Evolutionary conservation across 1,284 basidiomycete species (phyloP), one percentile per base, ranked within the genome.

Genomic region (Boletellus deceptivus): DNA sequence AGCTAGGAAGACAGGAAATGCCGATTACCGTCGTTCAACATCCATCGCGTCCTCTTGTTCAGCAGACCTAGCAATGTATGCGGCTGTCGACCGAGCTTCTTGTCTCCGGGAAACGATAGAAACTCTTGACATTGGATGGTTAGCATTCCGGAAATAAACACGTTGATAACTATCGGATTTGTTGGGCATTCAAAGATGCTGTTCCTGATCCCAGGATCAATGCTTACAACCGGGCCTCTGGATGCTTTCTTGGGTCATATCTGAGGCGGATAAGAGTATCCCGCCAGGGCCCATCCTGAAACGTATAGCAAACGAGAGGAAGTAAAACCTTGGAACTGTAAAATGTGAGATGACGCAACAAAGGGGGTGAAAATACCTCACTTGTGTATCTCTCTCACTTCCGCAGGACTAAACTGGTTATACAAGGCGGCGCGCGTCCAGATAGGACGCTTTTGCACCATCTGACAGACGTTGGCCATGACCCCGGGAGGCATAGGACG

Each of bases 241-340:
- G 75, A 55, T 91, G 79, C 55, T 76, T 75, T 43, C 94, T 76
- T 11, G 95, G 94, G 65, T 99, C 96, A 65, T 96, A 98, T 3
- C 87, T 86, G 52, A 93, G 89, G 39, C 84, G 81, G 24, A 98
- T 80, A 42, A 96, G 77, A 8, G 89, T 89, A 64, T 98, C 95
- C 46, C 93, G 79, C 87, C 91, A 98, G 2, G 94, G 93, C 0
- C 96, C 96, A 56, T 98, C 95, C 54, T 86, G 82, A 65, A 98
- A 96, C 3, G 91, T 86, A 65, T 95, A 99, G 43, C 86, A 86
- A 7, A 85, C 80, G 4, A 88, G 70, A 13, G 85, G 82, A 20
- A 89, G 75, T 14, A 89, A 71, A 16, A 79, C 69, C 64, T 91
- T 91, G 5, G 88, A 89, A 56, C 89, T 91, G 52, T 37, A 51